These are phyloP conservation scores for Chaetomiaceae sp. DNA, from an alignment of 2,329 filamentous ascomycete species.

Conservation along the genomic window DNA sequence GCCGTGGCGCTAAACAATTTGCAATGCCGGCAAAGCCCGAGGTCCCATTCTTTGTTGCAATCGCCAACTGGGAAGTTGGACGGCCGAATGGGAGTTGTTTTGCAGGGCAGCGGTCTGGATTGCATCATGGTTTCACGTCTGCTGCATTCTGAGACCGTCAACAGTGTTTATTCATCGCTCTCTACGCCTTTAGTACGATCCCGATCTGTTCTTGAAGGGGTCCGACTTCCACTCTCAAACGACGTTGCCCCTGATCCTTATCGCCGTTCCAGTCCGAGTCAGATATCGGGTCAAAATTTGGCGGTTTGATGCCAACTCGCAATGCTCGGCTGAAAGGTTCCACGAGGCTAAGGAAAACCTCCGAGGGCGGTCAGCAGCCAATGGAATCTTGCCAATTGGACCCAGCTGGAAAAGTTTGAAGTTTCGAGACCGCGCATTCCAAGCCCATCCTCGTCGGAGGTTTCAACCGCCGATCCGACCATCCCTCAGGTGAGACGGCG, in stretches of 20 bases:
- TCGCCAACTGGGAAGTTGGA: conserved; percentile 5
- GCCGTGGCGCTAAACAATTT: conserved; percentile 21
- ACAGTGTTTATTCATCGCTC: too few species aligned
- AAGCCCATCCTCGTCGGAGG: too few species aligned
- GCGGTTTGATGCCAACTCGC: conserved; percentile 11
- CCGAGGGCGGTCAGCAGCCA: conserved; percentile 13
- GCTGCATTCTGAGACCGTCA: too few species aligned
- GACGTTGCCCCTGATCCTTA: neutral
- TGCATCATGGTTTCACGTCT: too few species aligned
- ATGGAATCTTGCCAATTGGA: conserved; percentile 15
- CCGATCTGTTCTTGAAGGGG: too few species aligned
- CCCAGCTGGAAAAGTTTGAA: conserved; percentile 12
- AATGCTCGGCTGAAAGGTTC: conserved; percentile 26
- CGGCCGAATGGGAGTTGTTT: conserved; percentile 17
- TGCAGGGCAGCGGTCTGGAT: neutral
- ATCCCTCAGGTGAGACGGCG: too few species aligned
- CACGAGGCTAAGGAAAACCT: conserved; percentile 20
- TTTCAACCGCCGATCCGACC: too few species aligned
- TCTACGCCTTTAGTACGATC: too few species aligned
- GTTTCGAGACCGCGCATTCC: neutral
- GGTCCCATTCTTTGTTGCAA: conserved; percentile 19
- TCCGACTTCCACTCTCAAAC: conserved; percentile 7
- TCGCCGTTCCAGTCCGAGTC: neutral
- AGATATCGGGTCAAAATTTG: conserved; percentile 7
- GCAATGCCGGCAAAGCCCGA: conserved; percentile 29